Percentiles rank a stretch among this genome's conserved stretches.
phyloP scores from a whole-genome alignment of 169 alveolate genomes.

The Babesia ovis region DNA sequence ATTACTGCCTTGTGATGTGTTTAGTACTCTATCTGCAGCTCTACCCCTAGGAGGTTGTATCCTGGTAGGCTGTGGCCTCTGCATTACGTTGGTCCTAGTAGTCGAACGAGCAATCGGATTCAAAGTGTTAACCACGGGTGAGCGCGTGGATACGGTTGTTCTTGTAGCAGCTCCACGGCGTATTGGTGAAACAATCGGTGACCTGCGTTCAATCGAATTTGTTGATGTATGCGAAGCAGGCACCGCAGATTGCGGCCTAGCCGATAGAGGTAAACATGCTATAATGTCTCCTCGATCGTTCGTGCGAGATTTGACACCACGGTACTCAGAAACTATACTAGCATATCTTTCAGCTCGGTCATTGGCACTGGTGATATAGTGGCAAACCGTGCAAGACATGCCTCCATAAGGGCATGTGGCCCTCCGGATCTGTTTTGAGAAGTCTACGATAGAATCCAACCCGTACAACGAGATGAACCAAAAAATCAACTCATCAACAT shows the following conservation, averaged over 20 bases:
- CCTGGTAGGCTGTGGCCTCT: conserved; percentile 23
- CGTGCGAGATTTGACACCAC: conserved; percentile 19
- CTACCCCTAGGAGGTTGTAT: conserved; percentile 28
- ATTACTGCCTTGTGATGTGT: background rate
- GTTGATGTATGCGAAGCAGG: background rate
- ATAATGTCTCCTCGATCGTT: conserved; percentile 54
- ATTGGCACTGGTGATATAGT: background rate
- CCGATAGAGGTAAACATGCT: conserved; percentile 37
- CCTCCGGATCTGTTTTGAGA: background rate
- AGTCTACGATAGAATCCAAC: background rate
- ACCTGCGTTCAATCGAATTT: conserved; percentile 6
- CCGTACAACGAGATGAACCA: conserved; percentile 19
- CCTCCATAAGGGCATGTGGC: conserved; percentile 37
- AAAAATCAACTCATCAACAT: background rate
- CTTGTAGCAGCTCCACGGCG: background rate
- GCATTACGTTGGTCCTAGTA: background rate
- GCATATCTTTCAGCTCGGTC: conserved; percentile 26
- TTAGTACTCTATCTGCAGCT: background rate
- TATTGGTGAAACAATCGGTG: background rate
- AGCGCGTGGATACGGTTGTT: background rate
- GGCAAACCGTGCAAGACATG: conserved; percentile 32
- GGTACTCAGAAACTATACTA: background rate
- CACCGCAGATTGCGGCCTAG: conserved; percentile 29
- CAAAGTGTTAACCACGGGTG: background rate
- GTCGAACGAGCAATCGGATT: background rate